Conservation (phyloP, 805 yeast genomes). For the Alloascoidea africana region DNA sequence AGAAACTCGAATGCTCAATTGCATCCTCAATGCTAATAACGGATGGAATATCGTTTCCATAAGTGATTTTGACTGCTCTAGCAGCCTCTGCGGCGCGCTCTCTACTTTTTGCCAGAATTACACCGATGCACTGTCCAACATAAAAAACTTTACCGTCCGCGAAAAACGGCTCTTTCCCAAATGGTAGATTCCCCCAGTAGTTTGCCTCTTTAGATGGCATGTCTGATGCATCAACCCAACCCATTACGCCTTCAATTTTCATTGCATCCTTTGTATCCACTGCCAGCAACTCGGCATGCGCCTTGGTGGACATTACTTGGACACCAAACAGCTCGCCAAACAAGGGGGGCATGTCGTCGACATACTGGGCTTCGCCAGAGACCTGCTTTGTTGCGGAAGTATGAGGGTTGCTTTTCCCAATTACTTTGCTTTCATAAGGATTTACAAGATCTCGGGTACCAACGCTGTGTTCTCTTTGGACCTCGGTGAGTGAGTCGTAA, state of each 20-base stretch:
- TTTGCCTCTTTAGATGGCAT: conserved; percentile 22
- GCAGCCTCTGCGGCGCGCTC: conserved; percentile 27
- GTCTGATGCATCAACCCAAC: conserved; percentile 25
- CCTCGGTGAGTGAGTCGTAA: no score
- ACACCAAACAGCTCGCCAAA: conserved; percentile 27
- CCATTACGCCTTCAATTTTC: conserved; percentile 25
- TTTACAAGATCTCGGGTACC: no score
- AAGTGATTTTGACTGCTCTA: conserved; percentile 24
- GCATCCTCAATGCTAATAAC: conserved; percentile 29
- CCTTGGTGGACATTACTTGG: conserved; percentile 26
- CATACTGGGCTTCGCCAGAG: conserved; percentile 30
- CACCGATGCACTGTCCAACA: conserved; percentile 29
- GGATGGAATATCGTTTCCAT: conserved; percentile 23
- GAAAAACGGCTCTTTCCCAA: conserved; percentile 27
- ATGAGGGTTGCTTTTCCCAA: conserved; percentile 28
- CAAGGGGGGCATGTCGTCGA: conserved; percentile 28
- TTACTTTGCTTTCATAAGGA: no score
- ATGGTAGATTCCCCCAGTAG: conserved; percentile 25
- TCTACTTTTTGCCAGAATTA: conserved; percentile 23
- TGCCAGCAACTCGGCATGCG: conserved; percentile 26
- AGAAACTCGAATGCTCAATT: conserved; percentile 23
- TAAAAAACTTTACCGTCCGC: conserved; percentile 25
- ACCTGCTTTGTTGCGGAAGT: conserved; percentile 30
- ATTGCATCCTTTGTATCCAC: conserved; percentile 24
- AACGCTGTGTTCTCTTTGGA: no score